Conservation (phyloP, 305 asterid genomes). For the Rubia occidens region DNA sequence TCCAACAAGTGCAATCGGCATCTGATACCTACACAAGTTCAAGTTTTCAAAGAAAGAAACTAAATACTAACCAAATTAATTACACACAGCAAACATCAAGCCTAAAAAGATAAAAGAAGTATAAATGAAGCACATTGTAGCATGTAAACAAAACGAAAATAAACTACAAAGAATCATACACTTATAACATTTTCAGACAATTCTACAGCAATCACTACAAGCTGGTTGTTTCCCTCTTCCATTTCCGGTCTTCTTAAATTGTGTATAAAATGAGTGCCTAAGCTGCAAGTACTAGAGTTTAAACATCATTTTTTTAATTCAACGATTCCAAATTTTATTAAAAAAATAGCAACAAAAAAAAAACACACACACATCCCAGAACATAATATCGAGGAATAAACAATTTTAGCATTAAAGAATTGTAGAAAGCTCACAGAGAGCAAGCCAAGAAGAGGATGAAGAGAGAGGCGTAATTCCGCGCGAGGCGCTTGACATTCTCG, state of each 20-base stretch:
- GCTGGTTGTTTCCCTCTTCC: not conserved
- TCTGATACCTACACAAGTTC: slow-evolving; percentile 53
- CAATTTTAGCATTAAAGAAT: not conserved
- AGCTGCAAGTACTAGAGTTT: not conserved
- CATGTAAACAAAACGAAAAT: not conserved
- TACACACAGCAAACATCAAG: slow-evolving; percentile 3
- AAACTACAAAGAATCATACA: not conserved
- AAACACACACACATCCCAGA: not conserved
- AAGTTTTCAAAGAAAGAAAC: not conserved
- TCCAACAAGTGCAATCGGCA: slow-evolving; percentile 72
- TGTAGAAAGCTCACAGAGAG: slow-evolving; percentile 40
- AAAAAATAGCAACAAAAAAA: too few species aligned
- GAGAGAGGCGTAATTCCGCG: slow-evolving; percentile 71
- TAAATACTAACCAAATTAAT: not conserved
- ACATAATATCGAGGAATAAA: not conserved
- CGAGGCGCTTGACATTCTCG: slow-evolving; percentile 83
- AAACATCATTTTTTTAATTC: not conserved
- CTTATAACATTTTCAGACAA: not conserved
- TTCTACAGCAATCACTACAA: not conserved
- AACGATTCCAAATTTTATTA: too few species aligned
- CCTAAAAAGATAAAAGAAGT: not conserved
- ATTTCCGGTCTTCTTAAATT: too few species aligned
- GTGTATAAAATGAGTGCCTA: too few species aligned
- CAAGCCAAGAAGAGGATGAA: slow-evolving; percentile 64
- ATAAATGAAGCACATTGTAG: not conserved